Percentiles rank a stretch among this genome's conserved stretches.
These are phyloP conservation scores for Rhynchosporium secalis DNA, from an alignment of 2,329 filamentous ascomycete genomes.

Conservation along the genomic window DNA sequence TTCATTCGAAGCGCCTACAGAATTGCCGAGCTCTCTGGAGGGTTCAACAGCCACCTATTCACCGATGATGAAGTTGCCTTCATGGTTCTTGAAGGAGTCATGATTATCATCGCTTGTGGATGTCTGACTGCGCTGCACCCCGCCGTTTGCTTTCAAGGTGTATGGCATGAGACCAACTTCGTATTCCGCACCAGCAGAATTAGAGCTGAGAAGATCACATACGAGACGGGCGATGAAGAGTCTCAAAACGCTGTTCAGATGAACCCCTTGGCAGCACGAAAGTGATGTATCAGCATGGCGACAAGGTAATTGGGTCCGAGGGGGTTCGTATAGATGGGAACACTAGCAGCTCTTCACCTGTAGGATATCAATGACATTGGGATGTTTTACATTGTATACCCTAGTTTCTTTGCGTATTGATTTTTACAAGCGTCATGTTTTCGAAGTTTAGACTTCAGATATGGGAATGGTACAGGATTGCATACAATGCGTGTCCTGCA, in stretches of 20 bases:
- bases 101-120: constrained; percentile 40
- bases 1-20: constrained; percentile 59
- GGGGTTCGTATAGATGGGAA: too few relatives aligned
- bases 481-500: not conserved
- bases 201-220: constrained; percentile 6
- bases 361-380: too few relatives aligned
- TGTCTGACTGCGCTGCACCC: constrained; percentile 41
- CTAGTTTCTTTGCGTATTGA: not conserved
- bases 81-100: constrained; percentile 48
- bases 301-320: too few relatives aligned
- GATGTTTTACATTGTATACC: constrained; percentile 1
- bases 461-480: not conserved
- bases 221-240: constrained; percentile 11
- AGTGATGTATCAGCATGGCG: not conserved
- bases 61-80: constrained; percentile 48
- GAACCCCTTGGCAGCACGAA: constrained; percentile 1
- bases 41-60: constrained; percentile 53
- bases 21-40: constrained; percentile 56
- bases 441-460: not conserved
- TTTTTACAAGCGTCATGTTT: not conserved
- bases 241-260: constrained; percentile 2
- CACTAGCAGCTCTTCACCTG: not conserved
- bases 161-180: constrained; percentile 28
- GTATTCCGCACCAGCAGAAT: constrained; percentile 22
- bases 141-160: constrained; percentile 29